A percentile compares a stretch with the other conserved stretches of the same genome.
phyloP scores from a whole-genome alignment of 257 asterid genomes.

The Nicotiana benthamiana region DNA sequence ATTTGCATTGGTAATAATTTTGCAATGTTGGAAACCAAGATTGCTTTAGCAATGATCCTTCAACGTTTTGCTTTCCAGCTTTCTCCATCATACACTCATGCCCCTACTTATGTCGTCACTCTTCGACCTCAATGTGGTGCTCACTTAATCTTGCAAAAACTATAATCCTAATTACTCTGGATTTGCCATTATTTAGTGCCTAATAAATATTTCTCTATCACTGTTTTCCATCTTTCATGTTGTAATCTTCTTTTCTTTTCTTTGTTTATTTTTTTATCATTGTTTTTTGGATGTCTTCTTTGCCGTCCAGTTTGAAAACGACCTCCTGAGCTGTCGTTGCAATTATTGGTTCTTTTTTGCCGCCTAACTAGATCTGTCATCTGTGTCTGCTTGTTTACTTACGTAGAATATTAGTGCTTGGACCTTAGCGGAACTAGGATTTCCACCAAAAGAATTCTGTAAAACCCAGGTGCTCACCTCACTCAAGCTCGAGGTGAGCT shows the following conservation, averaged over 20 bases:
- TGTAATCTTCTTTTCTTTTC: background rate
- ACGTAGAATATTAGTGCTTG: too few species aligned
- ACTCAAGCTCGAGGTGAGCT: too few species aligned
- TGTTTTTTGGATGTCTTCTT: background rate
- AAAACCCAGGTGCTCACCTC: too few species aligned
- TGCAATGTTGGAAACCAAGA: slow-evolving; percentile 40
- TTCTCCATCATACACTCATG: slow-evolving; percentile 42
- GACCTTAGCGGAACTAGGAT: too few species aligned
- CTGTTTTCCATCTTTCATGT: background rate
- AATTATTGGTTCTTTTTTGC: too few species aligned
- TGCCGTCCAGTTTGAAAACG: background rate
- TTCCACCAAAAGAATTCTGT: too few species aligned
- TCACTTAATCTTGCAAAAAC: slow-evolving; percentile 17
- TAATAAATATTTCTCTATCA: background rate
- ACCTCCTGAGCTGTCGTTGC: background rate
- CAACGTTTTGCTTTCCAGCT: slow-evolving; percentile 29
- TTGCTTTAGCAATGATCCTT: slow-evolving; percentile 31
- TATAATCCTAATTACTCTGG: background rate
- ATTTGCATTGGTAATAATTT: slow-evolving; percentile 41
- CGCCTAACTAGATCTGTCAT: too few species aligned
- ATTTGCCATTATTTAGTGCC: background rate
- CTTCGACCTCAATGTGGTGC: slow-evolving; percentile 43
- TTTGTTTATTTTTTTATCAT: too few species aligned
- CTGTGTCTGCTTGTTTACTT: too few species aligned
- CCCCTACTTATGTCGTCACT: slow-evolving; percentile 35